These are phyloP conservation scores for Mallotus repandus DNA, from an alignment of 441 rosid genomes.

Conservation along the genomic window DNA sequence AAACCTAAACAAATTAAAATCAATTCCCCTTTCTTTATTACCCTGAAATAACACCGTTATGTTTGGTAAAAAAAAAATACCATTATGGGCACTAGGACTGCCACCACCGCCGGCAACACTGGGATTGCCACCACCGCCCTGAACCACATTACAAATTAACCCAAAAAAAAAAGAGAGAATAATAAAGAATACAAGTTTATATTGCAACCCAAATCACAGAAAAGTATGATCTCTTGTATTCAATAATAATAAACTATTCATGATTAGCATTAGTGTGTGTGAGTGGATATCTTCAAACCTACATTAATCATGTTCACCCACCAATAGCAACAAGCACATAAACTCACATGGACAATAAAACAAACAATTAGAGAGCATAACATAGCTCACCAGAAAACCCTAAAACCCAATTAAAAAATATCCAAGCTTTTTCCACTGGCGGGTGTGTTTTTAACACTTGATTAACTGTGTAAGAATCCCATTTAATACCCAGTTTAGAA, in stretches of 20 bases:
- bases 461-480: slow-evolving; percentile 84
- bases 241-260: no score
- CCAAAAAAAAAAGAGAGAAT: background rate
- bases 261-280: background rate
- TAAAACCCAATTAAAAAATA: slow-evolving; percentile 77
- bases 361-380: slow-evolving; percentile 14
- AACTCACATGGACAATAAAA: slow-evolving; percentile 11
- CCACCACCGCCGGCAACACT: no score
- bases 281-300: background rate
- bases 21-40: no score
- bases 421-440: slow-evolving; percentile 92
- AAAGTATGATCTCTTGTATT: no score
- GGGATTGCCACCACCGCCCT: no score
- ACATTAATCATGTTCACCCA: background rate
- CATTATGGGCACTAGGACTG: no score
- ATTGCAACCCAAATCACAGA: background rate
- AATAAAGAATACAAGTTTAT: no score
- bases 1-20: no score
- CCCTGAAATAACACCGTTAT: no score
- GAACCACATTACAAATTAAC: no score
- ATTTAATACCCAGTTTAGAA: slow-evolving; percentile 40
- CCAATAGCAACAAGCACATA: background rate
- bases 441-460: slow-evolving; percentile 81
- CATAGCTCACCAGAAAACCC: slow-evolving; percentile 20
- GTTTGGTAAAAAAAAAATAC: no score